phyloP scores from a whole-genome alignment of 2,329 filamentous ascomycete genomes.

The Tolypocladium paradoxum region DNA sequence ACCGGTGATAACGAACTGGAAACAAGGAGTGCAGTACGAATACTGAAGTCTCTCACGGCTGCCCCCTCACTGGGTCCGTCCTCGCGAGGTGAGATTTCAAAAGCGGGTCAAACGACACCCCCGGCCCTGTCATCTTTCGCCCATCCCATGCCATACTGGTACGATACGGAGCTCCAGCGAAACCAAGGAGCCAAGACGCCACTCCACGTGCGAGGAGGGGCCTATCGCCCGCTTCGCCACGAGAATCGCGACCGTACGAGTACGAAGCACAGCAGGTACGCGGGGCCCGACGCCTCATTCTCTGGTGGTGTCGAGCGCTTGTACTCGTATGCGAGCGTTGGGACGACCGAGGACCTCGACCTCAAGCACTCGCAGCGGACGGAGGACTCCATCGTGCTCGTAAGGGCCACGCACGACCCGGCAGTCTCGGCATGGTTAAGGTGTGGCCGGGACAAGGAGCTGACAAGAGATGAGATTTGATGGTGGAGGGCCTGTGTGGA shows the following conservation, averaged over 20 bases:
- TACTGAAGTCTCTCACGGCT: background rate
- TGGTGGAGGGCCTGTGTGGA: constrained; percentile 5
- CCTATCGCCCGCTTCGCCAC: background rate
- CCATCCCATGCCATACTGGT: too few species aligned
- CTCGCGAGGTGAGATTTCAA: background rate
- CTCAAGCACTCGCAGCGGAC: background rate
- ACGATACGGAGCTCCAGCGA: background rate
- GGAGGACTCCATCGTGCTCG: background rate
- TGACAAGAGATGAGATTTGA: constrained; percentile 8
- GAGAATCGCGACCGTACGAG: background rate
- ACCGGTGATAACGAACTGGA: background rate
- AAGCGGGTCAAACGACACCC: background rate
- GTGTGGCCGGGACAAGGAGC: background rate
- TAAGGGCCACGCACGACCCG: background rate
- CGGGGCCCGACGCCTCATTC: background rate
- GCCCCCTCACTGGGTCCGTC: background rate
- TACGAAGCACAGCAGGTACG: background rate
- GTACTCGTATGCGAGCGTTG: background rate
- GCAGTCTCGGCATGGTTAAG: constrained; percentile 1
- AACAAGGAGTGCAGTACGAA: background rate
- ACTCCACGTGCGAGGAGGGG: constrained; percentile 4
- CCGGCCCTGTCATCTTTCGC: background rate
- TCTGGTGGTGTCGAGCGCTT: background rate
- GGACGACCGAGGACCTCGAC: background rate
- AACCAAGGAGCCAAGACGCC: constrained; percentile 3